Evolutionary conservation across 495 filamentous ascomycete species (phyloP).

Genomic region (Tuber brumale): DNA sequence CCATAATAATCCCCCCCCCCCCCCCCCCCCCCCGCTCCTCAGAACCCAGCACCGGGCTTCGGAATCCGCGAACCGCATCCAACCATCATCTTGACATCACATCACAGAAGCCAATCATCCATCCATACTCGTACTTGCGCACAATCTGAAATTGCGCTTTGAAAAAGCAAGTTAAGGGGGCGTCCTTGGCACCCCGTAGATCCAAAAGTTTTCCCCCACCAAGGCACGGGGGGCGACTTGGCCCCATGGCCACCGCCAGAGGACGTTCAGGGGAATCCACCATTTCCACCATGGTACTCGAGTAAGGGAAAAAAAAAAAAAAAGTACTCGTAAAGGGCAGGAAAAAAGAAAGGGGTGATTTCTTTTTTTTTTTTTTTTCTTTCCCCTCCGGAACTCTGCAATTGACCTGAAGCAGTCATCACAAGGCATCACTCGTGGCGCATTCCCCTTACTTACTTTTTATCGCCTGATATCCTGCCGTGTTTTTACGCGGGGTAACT

Average conservation of each 20-base stretch:
- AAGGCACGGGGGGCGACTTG: neutral
- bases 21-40: neutral
- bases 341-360: neutral
- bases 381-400: too few relatives aligned
- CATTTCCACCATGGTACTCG: neutral
- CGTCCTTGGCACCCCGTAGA: neutral
- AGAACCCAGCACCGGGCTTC: neutral
- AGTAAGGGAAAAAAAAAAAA: neutral
- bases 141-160: neutral
- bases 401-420: neutral
- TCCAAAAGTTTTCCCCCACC: neutral
- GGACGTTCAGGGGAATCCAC: neutral
- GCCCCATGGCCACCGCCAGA: neutral
- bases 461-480: neutral
- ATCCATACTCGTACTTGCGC: neutral
- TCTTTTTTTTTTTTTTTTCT: too few relatives aligned
- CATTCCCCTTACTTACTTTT: neutral
- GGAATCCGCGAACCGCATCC: neutral
- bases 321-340: too few relatives aligned
- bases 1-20: neutral
- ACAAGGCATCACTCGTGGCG: neutral
- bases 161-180: constrained; percentile 1
- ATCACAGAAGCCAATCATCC: neutral
- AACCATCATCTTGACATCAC: neutral
- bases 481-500: neutral